These are phyloP conservation scores for Niebla homalea DNA, from an alignment of 495 filamentous ascomycete genomes.

Conservation along the genomic window DNA sequence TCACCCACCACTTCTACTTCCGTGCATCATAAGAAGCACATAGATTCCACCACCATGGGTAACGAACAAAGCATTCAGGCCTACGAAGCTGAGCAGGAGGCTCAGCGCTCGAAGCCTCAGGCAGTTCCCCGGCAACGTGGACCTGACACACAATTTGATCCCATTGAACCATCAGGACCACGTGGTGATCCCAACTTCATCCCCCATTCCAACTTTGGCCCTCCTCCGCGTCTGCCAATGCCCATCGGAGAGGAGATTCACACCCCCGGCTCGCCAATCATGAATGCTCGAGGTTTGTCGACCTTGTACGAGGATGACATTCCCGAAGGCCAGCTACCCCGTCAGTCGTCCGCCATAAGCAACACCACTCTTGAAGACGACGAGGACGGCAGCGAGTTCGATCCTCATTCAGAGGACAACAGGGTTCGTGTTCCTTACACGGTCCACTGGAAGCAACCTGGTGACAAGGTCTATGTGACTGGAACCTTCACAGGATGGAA, in stretches of 20 bases:
- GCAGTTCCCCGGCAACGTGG: slow-evolving; percentile 28
- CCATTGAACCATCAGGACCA: slow-evolving; percentile 28
- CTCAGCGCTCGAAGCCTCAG: slow-evolving; percentile 21
- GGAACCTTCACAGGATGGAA: slow-evolving; percentile 95
- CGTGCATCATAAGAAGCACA: slow-evolving; percentile 3
- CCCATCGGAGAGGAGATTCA: slow-evolving; percentile 82
- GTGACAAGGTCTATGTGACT: slow-evolving; percentile 86
- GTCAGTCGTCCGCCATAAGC: slow-evolving; percentile 50
- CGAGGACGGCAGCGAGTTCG: slow-evolving; percentile 57
- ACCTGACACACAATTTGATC: slow-evolving; percentile 16
- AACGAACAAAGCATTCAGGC: slow-evolving; percentile 11
- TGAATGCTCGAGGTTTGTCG: slow-evolving; percentile 42
- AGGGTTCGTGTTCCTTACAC: slow-evolving; percentile 59
- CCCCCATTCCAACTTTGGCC: slow-evolving; percentile 43
- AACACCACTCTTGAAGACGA: slow-evolving; percentile 66
- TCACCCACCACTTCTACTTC: slow-evolving; percentile 7
- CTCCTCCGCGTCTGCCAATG: slow-evolving; percentile 76
- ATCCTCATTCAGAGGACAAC: slow-evolving; percentile 40
- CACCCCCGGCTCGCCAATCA: slow-evolving; percentile 74
- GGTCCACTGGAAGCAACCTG: slow-evolving; percentile 67
- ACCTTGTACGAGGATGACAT: slow-evolving; percentile 18
- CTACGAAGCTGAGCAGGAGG: slow-evolving; percentile 18
- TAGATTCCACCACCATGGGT: slow-evolving; percentile 12
- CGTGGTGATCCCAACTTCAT: slow-evolving; percentile 37
- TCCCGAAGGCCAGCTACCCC: slow-evolving; percentile 40